phyloP scores from a whole-genome alignment of 345 rosid species.

The Stellera chamaejasme region DNA sequence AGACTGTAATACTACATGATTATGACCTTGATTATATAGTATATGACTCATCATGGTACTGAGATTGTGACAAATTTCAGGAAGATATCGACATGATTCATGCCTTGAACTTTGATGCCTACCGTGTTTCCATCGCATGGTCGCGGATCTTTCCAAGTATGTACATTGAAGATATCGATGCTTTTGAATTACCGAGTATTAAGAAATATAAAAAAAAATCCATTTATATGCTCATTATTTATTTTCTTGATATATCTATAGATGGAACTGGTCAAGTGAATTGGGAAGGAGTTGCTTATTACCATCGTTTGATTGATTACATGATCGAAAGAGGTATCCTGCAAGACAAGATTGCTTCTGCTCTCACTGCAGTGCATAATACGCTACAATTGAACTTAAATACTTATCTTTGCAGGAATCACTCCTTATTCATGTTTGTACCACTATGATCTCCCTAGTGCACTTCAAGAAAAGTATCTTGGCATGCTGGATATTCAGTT shows the following conservation, averaged over 20 bases:
- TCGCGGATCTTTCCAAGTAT: constrained; percentile 69
- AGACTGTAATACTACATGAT: no score
- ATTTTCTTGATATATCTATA: constrained; percentile 2
- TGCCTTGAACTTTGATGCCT: constrained; percentile 54
- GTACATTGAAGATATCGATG: no score
- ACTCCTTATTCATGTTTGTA: constrained; percentile 9
- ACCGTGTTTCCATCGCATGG: constrained; percentile 72
- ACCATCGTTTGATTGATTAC: constrained; percentile 42
- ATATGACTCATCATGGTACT: no score
- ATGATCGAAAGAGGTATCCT: constrained; percentile 33
- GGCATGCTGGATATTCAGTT: constrained; percentile 1
- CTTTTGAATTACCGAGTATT: no score
- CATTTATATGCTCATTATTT: neutral
- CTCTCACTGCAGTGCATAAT: no score
- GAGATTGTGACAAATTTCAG: constrained; percentile 13
- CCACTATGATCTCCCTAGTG: constrained; percentile 11
- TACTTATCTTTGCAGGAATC: constrained; percentile 1
- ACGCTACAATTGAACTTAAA: no score
- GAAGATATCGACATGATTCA: constrained; percentile 47
- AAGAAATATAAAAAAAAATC: no score
- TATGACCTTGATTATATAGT: no score
- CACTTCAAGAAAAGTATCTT: constrained; percentile 7
- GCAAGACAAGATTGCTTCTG: no score
- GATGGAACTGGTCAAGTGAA: constrained; percentile 53
- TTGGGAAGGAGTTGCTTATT: constrained; percentile 54